These are phyloP conservation scores for Boletus reticulatus DNA, from an alignment of 768 basidiomycete species.

Conservation along the genomic window DNA sequence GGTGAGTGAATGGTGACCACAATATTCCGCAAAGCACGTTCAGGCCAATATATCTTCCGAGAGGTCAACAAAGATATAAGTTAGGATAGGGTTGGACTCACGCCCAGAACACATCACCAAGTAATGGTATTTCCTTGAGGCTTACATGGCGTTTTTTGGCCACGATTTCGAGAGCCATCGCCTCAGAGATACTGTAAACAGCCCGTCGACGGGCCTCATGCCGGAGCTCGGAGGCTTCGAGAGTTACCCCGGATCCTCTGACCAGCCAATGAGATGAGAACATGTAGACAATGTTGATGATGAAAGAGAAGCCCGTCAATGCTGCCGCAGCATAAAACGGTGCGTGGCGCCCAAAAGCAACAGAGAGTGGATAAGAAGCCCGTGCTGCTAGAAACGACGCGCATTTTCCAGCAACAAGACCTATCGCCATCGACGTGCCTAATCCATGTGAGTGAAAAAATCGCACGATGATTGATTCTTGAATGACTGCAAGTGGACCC, in stretches of 20 bases:
- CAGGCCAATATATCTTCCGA: constrained; percentile 62
- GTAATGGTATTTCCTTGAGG: constrained; percentile 54
- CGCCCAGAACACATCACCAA: constrained; percentile 82
- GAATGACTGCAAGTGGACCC: constrained; percentile 78
- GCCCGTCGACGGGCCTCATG: constrained; percentile 51
- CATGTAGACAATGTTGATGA: constrained; percentile 68
- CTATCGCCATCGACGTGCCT: constrained; percentile 77
- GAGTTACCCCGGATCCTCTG: constrained; percentile 54
- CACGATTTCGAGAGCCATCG: constrained; percentile 60
- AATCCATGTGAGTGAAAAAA: constrained; percentile 77
- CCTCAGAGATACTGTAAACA: constrained; percentile 49
- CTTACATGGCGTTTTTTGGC: constrained; percentile 64
- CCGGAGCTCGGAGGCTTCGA: constrained; percentile 61
- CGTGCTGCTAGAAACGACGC: constrained; percentile 75
- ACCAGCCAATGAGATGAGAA: constrained; percentile 63
- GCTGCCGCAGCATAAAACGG: constrained; percentile 71
- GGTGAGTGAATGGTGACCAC: constrained; percentile 77
- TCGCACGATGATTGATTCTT: constrained; percentile 82
- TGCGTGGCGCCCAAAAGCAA: constrained; percentile 62
- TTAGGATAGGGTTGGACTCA: constrained; percentile 33
- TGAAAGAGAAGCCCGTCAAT: constrained; percentile 63
- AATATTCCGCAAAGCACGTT: constrained; percentile 75
- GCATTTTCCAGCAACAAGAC: constrained; percentile 77
- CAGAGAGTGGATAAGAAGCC: constrained; percentile 73
- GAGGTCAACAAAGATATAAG: constrained; percentile 1